Base-by-base conservation (phyloP, 1,284 basidiomycete genomes). In the Heterobasidion parviporum region DNA sequence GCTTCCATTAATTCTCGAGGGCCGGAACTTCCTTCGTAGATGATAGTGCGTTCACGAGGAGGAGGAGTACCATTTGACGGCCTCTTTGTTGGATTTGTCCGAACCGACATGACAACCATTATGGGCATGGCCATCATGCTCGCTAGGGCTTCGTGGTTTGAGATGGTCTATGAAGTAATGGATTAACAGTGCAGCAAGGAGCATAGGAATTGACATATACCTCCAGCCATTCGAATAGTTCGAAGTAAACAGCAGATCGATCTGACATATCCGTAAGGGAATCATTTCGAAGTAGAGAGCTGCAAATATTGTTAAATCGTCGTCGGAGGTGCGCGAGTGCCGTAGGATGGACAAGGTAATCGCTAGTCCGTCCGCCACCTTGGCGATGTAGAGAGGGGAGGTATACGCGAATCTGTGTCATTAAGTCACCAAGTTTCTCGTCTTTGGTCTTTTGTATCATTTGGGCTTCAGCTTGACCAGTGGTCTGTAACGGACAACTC, bases 71-170 rank as follows among this genome's bases (percentile, higher is more conserved):
- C 67, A 56, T 72, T 76, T 7, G 69, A 57, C 15, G 73, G 64
- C 57, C 77, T 82, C 72, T 79, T 83, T 6, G 80, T 73, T 12
- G 74, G 73, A 12, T 83, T 72, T 3, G 78, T 73, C 66, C 86
- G 88, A 34, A 83, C 78, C n/a, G 85, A 85, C 3, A 79, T 72
- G 18, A 82, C 79, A 3, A 88, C 83, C 92, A 95, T 95, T 66
- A 92, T 92, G 1, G 93, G 92, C 92, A 94, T 95, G 0, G 89
- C 93, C 82, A 96, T 91, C 89, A 95, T 94, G 62, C 88, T 90
- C 2, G 92, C 91, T 33, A 95, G 72, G 3, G 90, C 86, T 74
- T 95, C 93, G 61, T 96, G 92, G 63, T 85, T 87, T 8, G 92
- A 92, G 45, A 96, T 89, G 2, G 88, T 92, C 89, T 62, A 33